Evolutionary conservation across 768 basidiomycete genomes (phyloP), one percentile per base, ranked within the genome.

Genomic region (Mrakia blollopis): DNA sequence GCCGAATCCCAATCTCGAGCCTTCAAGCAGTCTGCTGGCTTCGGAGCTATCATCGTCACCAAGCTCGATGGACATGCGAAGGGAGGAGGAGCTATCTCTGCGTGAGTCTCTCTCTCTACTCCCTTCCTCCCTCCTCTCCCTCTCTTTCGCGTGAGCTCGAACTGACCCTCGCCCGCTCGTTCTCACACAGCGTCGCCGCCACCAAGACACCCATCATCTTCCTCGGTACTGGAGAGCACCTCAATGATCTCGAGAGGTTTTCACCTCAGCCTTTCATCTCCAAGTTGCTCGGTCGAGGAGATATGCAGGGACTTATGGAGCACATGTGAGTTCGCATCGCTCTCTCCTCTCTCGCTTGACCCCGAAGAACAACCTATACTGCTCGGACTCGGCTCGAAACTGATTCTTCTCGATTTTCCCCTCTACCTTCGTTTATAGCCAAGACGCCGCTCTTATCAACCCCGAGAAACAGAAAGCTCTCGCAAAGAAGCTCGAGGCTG

Each of bases 41-140:
- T 99, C 82, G 97, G 96, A 76, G 97, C 96, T 2, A 99, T 99
- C 80, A 97, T 99, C 78, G 97, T 99, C 23, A 99, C 97, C 16
- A 99, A 99, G 85, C 93, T 99, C 90, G 97, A 99, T 80, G 97
- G 97, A 6, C 97, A 99, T 81, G 97, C 97, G 0, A 98, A 97
- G 83, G 97, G 97, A 75, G 97, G 97, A 83, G 97, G 97, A 32
- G 97, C 97, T 41, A 98, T 99, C 78, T 99, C 97, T 63, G 96
- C 96, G 96, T 98, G 85, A 78, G 94, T 87, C 25, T 13, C 39
- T 21, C 41, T 13, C 8, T 21, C 0, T 32, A 10, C 30, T 47
- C 35, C 16, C 37, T 30, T 16, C 41, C 30, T 52, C 35, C 41
- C 65, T 37, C 23, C 4, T 44, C 25, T n/a, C 39, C 3, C 18